Evolutionary conservation across 768 basidiomycete genomes (phyloP), one percentile per base, ranked within the genome.

Genomic region (Stropharia rugosoannulata): DNA sequence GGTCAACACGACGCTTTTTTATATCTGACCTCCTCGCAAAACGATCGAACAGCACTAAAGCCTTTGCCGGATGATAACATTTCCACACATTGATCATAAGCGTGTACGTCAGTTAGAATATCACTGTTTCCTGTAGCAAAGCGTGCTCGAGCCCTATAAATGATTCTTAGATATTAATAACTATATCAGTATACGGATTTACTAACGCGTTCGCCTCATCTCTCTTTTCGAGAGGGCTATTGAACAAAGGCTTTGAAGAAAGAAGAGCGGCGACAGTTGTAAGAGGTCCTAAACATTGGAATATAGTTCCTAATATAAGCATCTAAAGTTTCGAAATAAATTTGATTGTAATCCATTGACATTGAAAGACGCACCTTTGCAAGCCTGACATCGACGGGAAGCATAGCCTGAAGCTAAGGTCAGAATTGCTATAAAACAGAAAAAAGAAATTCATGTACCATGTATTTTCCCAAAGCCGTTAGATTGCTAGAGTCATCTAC

Each of bases 321-420:
- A 98, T 95, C 90, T 90, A 56, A 27, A 10, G 8, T 27, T n/a
- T 40, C 18, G 49, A 12, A 51, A 49, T 13, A 18, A 9, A 39
- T 43, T 15, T 19, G 2, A 18, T 22, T 35, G 11, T 27, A 18
- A 10, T 16, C 54, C 43, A 25, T 29, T 32, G 29, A 15, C 1
- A 4, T 43, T 29, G 25, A 4, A 27, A 5, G 6, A 40, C 64
- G 11, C 53, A 89, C 90, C 79, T 97, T 98, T 7, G 85, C 92
- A 25, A 98, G 79, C 39, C 93, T 80, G 9, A 95, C 74, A 70
- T 98, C 95, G 12, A 96, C 74, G 1, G 95, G 95, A n/a, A 97
- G 78, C 71, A 86, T 80, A 2, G 90, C 80, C 90, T 94, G 62
- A 11, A 55, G 22, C 19, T 51, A 37, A 32, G 22, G 18, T 64